Base-by-base conservation (phyloP, 805 yeast species). In the Helenozyma baotianmanensis region DNA sequence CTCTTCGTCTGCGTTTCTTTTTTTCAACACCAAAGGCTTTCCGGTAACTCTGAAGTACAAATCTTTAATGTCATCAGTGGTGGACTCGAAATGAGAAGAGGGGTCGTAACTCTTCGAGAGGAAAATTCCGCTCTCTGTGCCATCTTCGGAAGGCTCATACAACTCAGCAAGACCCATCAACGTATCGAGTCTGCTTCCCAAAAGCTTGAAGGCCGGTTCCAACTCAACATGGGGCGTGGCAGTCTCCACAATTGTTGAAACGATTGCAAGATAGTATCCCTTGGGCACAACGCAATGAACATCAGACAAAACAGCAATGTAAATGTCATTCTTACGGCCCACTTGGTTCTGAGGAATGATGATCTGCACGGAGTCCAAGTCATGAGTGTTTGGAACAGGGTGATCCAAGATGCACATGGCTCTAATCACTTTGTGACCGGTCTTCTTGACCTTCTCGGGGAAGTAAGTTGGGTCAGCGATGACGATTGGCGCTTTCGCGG, bases 391-490 rank as follows among this genome's bases (percentile, higher is more conserved):
- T 26, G 96, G 84, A 32, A 92, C 72, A 21, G 96, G 94, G 53
- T 88, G 96, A 50, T 89, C 82, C 53, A 92, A 68, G 39, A 92
- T 74, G 58, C 97, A 88, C 70, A 92, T 73, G 31, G 92, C 92
- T 51, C 94, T 74, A 43, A 84, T 81, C 33, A 84, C 92, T 51
- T 68, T 76, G 43, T 75, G 70, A 24, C 90, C 92, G 4, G 86
- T 78, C 56, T 78, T 70, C 50, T 72, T 70, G 29, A 84, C 92
- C 55, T 72, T 77, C 29, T 78, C 80, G 3, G 97, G 96, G 78
- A 92, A 92, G 54, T 92, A 92, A 13, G 97, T 90, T 38, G 98
- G 98, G 60, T 92, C 98, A 16, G 96, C 96, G 64, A 92, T 88
- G 22, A 92, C 94, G 38, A 88, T 66, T 42, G 95, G 95, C 0